Base-by-base conservation (phyloP, 176 grass and related monocot genomes). In the Avena insularis region DNA sequence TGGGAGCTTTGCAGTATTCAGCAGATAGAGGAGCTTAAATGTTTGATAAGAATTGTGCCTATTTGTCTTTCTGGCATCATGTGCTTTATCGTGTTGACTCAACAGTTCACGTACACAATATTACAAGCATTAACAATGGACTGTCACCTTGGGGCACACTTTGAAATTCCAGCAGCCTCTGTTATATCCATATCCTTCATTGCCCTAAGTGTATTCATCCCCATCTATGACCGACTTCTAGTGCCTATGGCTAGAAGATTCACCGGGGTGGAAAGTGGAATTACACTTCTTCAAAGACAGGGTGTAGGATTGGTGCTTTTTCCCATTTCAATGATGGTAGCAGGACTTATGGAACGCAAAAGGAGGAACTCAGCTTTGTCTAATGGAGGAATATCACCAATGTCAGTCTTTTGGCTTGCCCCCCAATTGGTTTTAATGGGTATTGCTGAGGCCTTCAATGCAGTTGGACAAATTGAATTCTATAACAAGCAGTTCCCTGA, bases 401-500 rank as follows among this genome's bases (percentile, higher is more conserved):
- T 98, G 84, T 88, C 92, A 9, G 87, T 86, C 20, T 33, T 94
- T 76, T 94, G 93, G 96, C 92, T 98, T 60, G 83, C 87, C 35
- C 96, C 92, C 53, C 93, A 94, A 82, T 73, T 98, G 31, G 23
- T 89, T 20, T 83, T 98, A 74, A 82, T 98, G 70, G 93, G 96
- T 79, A 65, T 94, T 45, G 89, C 90, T 12, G 83, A 92, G 82
- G 89, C 90, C 56, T 91, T 98, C 83, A 90, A 85, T 11, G 85
- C 85, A 71, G 89, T 98, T 55, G 93, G 92, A 60, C 93, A 95
- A 82, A 91, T 95, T 23, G 88, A 98, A 75, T 91, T 98, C 75
- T 95, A 95, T 72, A 98, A 98, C 58, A 88, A 82, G 77, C 90
- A 95, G 87, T 94, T 98, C 59, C 96, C 92, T 9, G 92, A 98